Base-by-base conservation (phyloP, 179 eudicot genomes). In the Corrigiola litoralis region DNA sequence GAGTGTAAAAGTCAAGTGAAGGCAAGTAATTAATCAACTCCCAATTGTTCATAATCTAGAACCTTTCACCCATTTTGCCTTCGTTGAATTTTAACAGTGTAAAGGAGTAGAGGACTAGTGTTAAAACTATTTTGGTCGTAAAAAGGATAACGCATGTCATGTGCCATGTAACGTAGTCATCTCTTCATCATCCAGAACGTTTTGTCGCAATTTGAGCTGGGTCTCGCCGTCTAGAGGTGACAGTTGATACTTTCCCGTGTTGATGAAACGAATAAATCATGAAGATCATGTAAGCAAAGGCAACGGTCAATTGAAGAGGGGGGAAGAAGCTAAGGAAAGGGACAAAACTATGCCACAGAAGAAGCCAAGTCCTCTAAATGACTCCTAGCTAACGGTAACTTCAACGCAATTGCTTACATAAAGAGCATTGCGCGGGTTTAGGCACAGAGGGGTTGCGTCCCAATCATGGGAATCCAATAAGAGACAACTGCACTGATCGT, bases 321-420 rank as follows among this genome's bases (percentile, higher is more conserved):
- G 34, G 14, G 44, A 18, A 21, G 17, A 16, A 21, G 17, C 20
- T 28, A 17, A 17, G 20, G 4, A 31, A 53, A 37, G 14, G 29
- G 45, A 25, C 17, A 10, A 29, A 28, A 5, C 17, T 11, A 46
- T 18, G 8, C 12, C 8, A n/a, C 6, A 58, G 10, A 17, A 4
- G 24, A 37, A 37, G 20, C 13, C 28, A 6, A 2, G 34, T 16
- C 45, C 28, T 5, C 37, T 12, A 16, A 6, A 21, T 27, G n/a
- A n/a, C n/a, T n/a, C n/a, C n/a, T n/a, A n/a, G n/a, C 27, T 42
- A 66, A 66, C 61, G 70, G 70, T 54, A 66, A 66, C 52, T 66
- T 66, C 53, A 14, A 17, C 53, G 70, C 61, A 66, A 55, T 20
- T 66, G 40, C 70, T 17, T 2, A 23, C 16, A 8, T 3, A 18